Base-by-base conservation (phyloP, 805 yeast species). In the Candida ponderosae region DNA sequence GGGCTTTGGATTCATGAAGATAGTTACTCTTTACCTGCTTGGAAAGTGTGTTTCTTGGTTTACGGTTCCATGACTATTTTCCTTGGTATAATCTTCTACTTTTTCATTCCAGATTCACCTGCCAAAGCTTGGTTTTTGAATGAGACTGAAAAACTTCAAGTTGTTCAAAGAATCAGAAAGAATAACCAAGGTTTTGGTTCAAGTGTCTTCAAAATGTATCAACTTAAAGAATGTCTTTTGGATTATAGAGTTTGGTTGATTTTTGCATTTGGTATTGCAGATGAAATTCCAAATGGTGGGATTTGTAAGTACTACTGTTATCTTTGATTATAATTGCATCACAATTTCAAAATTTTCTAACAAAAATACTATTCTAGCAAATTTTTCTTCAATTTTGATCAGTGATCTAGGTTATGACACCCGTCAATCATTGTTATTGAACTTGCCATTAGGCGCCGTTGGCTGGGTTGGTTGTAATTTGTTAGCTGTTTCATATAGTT, bases 181-280 rank as follows among this genome's bases (percentile, higher is more conserved):
- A 76, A 71, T 56, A 73, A 68, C 46, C 79, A 70, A 44, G 85
- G 83, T 34, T 70, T 71, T 50, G 80, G 81, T 39, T 72, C 68
- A 45, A 68, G 59, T 45, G 57, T 63, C 32, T 74, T 77, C 66
- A 76, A 76, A 48, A 59, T 59, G 64, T 54, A 65, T 37, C 85
- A 80, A 52, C 59, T 75, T 31, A 56, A 51, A 18, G 81, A 78
- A 50, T 71, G 74, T 10, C 37, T 74, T 24, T 46, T 48, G 10
- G 85, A 79, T 46, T 39, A 57, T 34, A 68, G 71, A 47, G 63
- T 73, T 9, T 76, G 75, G 72, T 44, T 74, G 17, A 56, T 65
- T 41, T 62, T 74, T 40, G 41, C 59, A 4, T 59, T 64, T 35
- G 68, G 63, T 33, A 51, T 65, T 14, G 50, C 66, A 29, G 61